Conservation (phyloP, 768 basidiomycete genomes). For the Russula abietina region DNA sequence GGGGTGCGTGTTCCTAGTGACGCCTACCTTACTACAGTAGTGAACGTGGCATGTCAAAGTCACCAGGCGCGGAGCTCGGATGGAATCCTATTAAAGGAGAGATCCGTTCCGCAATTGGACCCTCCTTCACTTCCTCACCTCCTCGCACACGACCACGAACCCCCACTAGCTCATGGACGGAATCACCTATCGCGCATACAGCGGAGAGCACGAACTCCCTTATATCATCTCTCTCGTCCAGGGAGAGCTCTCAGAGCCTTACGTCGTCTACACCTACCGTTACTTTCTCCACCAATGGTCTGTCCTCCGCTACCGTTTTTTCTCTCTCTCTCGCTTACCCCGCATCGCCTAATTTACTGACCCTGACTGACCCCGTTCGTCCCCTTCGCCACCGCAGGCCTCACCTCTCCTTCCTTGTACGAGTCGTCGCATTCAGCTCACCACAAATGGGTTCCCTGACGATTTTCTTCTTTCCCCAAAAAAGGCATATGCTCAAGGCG, state of each 20-base stretch:
- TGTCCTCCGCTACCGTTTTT: conserved; percentile 30
- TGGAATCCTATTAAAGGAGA: not conserved
- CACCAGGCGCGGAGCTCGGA: not conserved
- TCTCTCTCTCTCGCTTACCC: not conserved
- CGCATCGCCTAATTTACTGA: conserved; percentile 30
- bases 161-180: conserved; percentile 13
- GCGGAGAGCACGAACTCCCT: conserved; percentile 70
- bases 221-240: conserved; percentile 85
- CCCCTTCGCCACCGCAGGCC: conserved; percentile 51
- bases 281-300: conserved; percentile 97
- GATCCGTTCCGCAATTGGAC: not conserved
- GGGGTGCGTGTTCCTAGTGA: too few species aligned
- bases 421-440: conserved; percentile 14
- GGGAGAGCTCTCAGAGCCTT: conserved; percentile 91
- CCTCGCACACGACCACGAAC: conserved; percentile 3
- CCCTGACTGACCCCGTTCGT: conserved; percentile 23
- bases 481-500: conserved; percentile 15
- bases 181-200: conserved; percentile 60
- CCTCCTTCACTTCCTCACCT: not conserved
- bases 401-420: conserved; percentile 76
- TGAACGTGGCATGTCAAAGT: too few species aligned
- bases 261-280: conserved; percentile 92
- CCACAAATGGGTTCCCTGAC: not conserved
- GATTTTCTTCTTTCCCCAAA: too few species aligned
- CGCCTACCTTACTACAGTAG: too few species aligned